A percentile compares a stretch with the other conserved stretches of the same genome.
Evolutionary conservation across 345 rosid species (phyloP).

Genomic region (Populus davidiana): DNA sequence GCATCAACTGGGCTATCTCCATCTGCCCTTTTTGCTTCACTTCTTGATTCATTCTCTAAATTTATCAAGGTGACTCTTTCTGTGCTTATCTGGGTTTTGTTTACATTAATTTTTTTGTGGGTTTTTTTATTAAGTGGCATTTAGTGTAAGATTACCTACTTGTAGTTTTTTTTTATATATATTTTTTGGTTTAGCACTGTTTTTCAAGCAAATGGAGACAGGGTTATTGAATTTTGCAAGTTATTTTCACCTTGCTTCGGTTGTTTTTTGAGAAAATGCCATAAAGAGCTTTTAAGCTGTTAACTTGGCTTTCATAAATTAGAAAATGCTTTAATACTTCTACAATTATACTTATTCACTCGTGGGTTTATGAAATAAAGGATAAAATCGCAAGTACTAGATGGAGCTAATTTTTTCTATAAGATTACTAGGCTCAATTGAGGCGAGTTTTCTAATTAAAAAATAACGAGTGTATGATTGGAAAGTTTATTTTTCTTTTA

Average conservation of each 20-base stretch:
- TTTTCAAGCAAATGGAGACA: not conserved
- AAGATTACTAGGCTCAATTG: no score
- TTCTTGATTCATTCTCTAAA: constrained; percentile 37
- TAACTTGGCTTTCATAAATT: not conserved
- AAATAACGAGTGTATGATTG: no score
- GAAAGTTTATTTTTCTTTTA: no score
- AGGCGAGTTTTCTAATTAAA: no score
- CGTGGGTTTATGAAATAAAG: no score
- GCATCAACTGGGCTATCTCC: constrained; percentile 63
- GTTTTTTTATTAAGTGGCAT: not conserved
- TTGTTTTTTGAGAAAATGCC: no score
- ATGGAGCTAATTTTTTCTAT: no score
- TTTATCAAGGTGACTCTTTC: constrained; percentile 34
- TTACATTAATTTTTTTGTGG: not conserved
- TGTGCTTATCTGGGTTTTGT: not conserved
- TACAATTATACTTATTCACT: no score
- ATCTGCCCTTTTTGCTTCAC: constrained; percentile 51
- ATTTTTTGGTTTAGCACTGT: not conserved
- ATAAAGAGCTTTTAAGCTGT: no score
- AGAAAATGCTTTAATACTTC: not conserved
- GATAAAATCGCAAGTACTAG: no score
- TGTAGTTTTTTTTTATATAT: not conserved
- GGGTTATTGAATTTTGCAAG: not conserved
- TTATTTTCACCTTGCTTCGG: not conserved
- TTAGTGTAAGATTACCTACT: not conserved